phyloP scores from a whole-genome alignment of 441 rosid genomes.

The Mallotus japonicus region DNA sequence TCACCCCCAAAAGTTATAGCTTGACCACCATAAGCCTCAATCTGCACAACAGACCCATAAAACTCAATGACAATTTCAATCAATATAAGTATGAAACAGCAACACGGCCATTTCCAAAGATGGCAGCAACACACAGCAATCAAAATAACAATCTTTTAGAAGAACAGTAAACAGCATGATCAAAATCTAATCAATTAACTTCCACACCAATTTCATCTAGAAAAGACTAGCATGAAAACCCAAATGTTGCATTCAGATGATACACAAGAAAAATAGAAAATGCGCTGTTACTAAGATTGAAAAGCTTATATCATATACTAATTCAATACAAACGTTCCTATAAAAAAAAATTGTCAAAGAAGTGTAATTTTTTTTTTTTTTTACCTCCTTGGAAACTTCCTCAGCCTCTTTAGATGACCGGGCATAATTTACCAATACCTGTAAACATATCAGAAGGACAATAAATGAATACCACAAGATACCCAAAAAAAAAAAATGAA shows the following conservation, averaged over 20 bases:
- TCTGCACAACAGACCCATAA: slow-evolving; percentile 43
- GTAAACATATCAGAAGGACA: slow-evolving; percentile 14
- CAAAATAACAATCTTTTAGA: not conserved
- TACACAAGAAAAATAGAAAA: too few relatives aligned
- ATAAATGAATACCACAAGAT: not conserved
- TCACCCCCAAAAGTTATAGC: slow-evolving; percentile 95
- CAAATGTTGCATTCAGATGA: not conserved
- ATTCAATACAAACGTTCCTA: too few relatives aligned
- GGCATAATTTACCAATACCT: slow-evolving; percentile 96
- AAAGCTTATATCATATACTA: too few relatives aligned
- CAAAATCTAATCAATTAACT: too few relatives aligned
- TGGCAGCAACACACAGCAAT: not conserved
- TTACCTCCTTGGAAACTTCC: slow-evolving; percentile 72
- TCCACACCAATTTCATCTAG: too few relatives aligned
- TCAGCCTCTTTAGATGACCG: slow-evolving; percentile 92
- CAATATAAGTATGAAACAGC: not conserved
- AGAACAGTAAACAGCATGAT: not conserved
- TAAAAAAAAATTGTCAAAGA: not conserved
- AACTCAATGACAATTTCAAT: not conserved
- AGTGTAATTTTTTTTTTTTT: not conserved
- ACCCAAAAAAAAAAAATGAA: not conserved
- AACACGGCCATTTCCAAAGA: not conserved
- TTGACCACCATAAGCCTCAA: slow-evolving; percentile 82
- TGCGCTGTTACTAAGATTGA: too few relatives aligned
- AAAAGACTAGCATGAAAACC: not conserved